Conservation (phyloP, 306 rosid genomes). For the Begonia loranthoides region DNA sequence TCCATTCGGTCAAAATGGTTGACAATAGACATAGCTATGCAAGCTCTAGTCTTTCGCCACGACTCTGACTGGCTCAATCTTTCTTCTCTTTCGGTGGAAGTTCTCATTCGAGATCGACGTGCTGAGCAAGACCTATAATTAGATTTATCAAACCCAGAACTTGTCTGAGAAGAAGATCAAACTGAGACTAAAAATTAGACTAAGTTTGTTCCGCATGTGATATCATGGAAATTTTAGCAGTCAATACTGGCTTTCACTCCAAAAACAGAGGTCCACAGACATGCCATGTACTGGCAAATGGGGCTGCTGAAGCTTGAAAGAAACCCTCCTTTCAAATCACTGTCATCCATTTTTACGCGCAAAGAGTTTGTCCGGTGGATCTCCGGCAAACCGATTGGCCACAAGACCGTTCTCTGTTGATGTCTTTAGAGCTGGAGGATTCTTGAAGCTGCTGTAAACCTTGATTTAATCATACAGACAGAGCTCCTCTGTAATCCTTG, state of each 20-base stretch:
- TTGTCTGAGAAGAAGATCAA: neutral
- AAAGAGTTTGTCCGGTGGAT: constrained; percentile 43
- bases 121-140: neutral
- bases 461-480: constrained; percentile 4
- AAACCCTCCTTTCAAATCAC: neutral
- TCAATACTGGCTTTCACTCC: neutral
- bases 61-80: neutral
- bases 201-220: neutral
- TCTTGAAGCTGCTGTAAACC: constrained; percentile 1
- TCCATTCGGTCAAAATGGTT: constrained; percentile 4
- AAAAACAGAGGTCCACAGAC: constrained; percentile 10
- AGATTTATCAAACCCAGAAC: neutral
- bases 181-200: neutral
- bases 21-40: neutral
- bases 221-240: neutral
- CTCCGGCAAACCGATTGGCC: constrained; percentile 29
- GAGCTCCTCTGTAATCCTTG: too few species aligned
- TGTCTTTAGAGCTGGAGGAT: constrained; percentile 13
- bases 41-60: neutral
- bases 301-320: constrained; percentile 14
- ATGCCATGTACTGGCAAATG: constrained; percentile 23
- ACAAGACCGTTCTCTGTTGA: constrained; percentile 18
- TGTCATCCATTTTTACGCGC: neutral
- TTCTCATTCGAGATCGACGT: neutral
- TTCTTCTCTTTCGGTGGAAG: too few species aligned